A percentile compares a stretch with the other conserved stretches of the same genome.
phyloP scores from a whole-genome alignment of 257 asterid genomes.

The Cynanchum wilfordii region DNA sequence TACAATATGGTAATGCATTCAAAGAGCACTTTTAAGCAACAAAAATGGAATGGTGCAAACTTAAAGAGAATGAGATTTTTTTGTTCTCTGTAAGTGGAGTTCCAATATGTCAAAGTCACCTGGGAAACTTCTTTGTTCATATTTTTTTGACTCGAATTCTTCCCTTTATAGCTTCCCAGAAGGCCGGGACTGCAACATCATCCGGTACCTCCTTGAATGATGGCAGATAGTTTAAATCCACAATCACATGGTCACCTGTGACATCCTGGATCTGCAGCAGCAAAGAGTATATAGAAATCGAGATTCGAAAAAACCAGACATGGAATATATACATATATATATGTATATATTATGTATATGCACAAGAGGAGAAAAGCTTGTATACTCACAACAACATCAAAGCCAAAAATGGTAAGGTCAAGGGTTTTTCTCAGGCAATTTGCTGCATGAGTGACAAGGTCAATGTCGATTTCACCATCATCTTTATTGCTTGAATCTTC shows the following conservation, averaged over 20 bases:
- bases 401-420: slow-evolving; percentile 83
- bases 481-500: slow-evolving; percentile 24
- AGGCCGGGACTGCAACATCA: slow-evolving; percentile 81
- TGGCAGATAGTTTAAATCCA: slow-evolving; percentile 91
- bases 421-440: slow-evolving; percentile 67
- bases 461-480: slow-evolving; percentile 43
- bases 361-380: slow-evolving; percentile 3
- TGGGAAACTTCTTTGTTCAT: slow-evolving; percentile 5
- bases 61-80: too few species aligned
- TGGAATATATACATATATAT: background rate
- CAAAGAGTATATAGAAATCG: background rate
- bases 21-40: too few species aligned
- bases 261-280: slow-evolving; percentile 70
- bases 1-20: too few species aligned
- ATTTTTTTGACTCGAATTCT: slow-evolving; percentile 35
- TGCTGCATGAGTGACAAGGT: slow-evolving; percentile 73
- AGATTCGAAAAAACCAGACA: background rate
- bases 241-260: slow-evolving; percentile 89
- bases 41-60: too few species aligned
- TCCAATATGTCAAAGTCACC: too few species aligned
- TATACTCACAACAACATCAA: slow-evolving; percentile 84
- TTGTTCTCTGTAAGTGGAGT: too few species aligned
- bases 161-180: slow-evolving; percentile 88
- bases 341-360: background rate
- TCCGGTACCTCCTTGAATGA: slow-evolving; percentile 94